A percentile compares a stretch with the other conserved stretches of the same genome.
Evolutionary conservation across 2,329 filamentous ascomycete species (phyloP).

Genomic region (Xylaria sp.): DNA sequence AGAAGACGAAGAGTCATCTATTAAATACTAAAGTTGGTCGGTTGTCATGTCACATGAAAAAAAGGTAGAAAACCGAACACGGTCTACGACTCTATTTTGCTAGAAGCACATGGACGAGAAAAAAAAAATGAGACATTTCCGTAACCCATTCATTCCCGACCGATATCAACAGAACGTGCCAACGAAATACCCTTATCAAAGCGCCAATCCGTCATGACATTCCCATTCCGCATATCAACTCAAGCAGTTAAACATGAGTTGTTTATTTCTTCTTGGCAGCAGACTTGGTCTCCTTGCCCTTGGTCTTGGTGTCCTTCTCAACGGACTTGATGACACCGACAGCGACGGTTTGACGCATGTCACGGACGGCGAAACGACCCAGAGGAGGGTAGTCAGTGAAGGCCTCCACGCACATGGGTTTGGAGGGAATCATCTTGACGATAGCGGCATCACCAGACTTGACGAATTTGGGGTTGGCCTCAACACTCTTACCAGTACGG

Average conservation of each 20-base stretch:
- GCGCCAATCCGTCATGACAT: constrained; percentile 47
- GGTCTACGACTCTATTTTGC: constrained; percentile 44
- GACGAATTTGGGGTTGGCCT: constrained; percentile 97
- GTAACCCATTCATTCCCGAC: constrained; percentile 40
- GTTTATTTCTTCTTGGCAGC: constrained; percentile 79
- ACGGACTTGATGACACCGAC: constrained; percentile 96
- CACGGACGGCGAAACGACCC: constrained; percentile 99
- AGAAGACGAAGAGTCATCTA: not conserved
- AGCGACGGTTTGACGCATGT: constrained; percentile 92
- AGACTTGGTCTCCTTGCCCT: constrained; percentile 77
- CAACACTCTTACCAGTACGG: constrained; percentile 98
- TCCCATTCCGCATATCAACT: constrained; percentile 36
- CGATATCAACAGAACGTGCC: constrained; percentile 41
- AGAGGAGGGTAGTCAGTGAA: constrained; percentile 99
- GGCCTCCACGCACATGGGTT: constrained; percentile 99
- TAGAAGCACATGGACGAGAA: constrained; percentile 42
- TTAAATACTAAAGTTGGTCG: not conserved
- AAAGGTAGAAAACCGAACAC: constrained; percentile 18
- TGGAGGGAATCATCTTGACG: constrained; percentile 99
- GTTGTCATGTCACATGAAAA: not conserved
- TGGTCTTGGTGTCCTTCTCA: constrained; percentile 67
- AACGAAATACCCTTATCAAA: constrained; percentile 44
- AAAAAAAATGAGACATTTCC: constrained; percentile 38
- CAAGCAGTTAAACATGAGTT: constrained; percentile 36
- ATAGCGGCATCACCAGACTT: constrained; percentile 99